Conservation (phyloP, 371 early-diverging fungal species). For the Zancudomyces culisetae region DNA sequence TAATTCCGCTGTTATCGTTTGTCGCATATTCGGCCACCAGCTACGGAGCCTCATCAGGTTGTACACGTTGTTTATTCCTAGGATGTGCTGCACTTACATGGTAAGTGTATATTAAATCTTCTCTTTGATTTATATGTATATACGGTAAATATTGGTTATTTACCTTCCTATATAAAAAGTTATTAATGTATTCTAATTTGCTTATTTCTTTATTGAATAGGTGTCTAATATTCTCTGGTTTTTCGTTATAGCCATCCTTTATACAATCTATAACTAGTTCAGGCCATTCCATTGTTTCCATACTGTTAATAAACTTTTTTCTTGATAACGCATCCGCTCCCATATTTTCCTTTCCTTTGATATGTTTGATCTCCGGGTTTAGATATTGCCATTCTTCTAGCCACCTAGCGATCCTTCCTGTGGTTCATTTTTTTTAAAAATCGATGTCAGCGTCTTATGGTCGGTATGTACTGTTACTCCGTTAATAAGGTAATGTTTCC, state of each 20-base stretch:
- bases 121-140: too few species aligned
- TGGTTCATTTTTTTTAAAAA: background rate
- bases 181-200: background rate
- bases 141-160: too few species aligned
- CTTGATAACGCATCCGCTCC: background rate
- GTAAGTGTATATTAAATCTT: slow-evolving; percentile 2
- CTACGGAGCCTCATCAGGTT: slow-evolving; percentile 6
- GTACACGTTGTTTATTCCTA: slow-evolving; percentile 3
- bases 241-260: background rate
- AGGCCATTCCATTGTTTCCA: slow-evolving; percentile 6
- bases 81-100: slow-evolving; percentile 12
- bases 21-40: slow-evolving; percentile 20
- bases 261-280: background rate
- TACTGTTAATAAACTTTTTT: slow-evolving; percentile 7
- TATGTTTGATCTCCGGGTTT: background rate
- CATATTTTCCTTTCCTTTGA: slow-evolving; percentile 1
- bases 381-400: background rate
- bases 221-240: background rate
- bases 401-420: slow-evolving; percentile 1
- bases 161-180: background rate
- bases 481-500: slow-evolving; percentile 4
- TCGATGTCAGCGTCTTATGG: background rate
- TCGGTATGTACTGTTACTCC: background rate
- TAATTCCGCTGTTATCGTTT: slow-evolving; percentile 6
- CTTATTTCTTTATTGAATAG: background rate